phyloP scores from a whole-genome alignment of 2,329 filamentous ascomycete genomes.

The Sporothrix pseudoabietina region DNA sequence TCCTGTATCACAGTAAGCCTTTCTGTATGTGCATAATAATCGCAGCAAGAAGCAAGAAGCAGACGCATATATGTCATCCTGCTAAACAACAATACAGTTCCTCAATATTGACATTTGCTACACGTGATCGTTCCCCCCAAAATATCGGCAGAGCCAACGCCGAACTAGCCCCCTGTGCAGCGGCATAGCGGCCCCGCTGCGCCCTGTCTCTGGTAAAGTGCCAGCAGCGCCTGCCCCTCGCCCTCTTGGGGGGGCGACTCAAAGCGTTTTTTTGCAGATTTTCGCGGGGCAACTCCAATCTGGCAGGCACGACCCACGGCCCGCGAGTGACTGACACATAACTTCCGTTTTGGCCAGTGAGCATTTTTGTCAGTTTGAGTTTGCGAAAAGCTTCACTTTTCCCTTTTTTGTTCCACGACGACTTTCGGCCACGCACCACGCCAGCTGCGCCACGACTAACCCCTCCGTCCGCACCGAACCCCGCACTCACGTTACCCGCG shows the following conservation, averaged over 20 bases:
- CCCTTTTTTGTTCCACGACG: neutral
- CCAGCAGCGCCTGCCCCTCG: constrained; percentile 27
- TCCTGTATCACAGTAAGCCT: neutral
- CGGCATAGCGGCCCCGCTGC: constrained; percentile 17
- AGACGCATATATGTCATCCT: neutral
- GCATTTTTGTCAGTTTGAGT: too few species aligned
- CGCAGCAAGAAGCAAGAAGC: too few species aligned
- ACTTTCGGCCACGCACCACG: neutral
- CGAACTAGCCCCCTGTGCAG: constrained; percentile 2
- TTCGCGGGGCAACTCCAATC: constrained; percentile 30
- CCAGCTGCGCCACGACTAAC: neutral
- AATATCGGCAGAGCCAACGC: neutral
- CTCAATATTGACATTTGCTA: neutral
- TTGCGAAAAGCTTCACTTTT: constrained; percentile 16
- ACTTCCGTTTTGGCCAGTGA: neutral
- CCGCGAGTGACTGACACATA: constrained; percentile 14
- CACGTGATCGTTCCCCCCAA: constrained; percentile 14
- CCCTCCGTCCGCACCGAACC: neutral
- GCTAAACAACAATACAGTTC: neutral
- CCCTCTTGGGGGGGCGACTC: neutral
- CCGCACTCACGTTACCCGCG: neutral
- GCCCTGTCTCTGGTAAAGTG: constrained; percentile 20
- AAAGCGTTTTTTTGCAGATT: constrained; percentile 24
- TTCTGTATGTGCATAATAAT: neutral
- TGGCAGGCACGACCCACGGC: constrained; percentile 22